Base-by-base conservation (phyloP, 768 basidiomycete genomes). In the Gloeostereum incarnatum region DNA sequence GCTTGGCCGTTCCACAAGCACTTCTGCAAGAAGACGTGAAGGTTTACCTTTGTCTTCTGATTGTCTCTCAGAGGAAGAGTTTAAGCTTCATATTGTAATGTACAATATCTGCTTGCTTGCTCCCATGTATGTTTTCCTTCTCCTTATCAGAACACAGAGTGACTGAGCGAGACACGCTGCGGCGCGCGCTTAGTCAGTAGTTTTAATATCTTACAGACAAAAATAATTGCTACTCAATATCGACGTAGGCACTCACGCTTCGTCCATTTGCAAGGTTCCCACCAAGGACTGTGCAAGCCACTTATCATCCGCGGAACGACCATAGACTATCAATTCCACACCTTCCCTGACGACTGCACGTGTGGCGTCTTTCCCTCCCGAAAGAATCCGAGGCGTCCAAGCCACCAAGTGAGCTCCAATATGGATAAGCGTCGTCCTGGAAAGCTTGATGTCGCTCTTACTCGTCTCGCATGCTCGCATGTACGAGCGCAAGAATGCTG, bases 381-480 rank as follows among this genome's bases (percentile, higher is more conserved):
- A 81, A 2, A 54, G 46, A 4, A 60, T 44, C 2, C 74, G 61
- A 5, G 74, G 66, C 6, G 74, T 75, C 49, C 59, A 63, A 3
- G 66, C 62, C 7, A 71, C 66, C 24, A 73, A 51, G 53, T 84
- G 81, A 9, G 63, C 63, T 0, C 79, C 81, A 33, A 68, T 57
- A 36, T 78, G 78, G 4, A 59, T 50, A 32, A 68, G 30, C 8
- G 72, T 63, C 6, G 49, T 51, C 20, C 57, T 51, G 19, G 60
- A 21, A 7, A 29, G 22, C 18, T 14, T 8, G 24, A 19, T 24
- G 20, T 23, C 10, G 37, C 41, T 31, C 20, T 29, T 8, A 41
- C 5, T 65, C 10, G 35, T 71, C 69, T 68, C 69, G 70, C 42
- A 45, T 16, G 65, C 35, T 22, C 70, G 46, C 7, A 71, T 36